phyloP scores from a whole-genome alignment of 2,329 filamentous ascomycete genomes.

The Ophiostoma novo-ulmi region DNA sequence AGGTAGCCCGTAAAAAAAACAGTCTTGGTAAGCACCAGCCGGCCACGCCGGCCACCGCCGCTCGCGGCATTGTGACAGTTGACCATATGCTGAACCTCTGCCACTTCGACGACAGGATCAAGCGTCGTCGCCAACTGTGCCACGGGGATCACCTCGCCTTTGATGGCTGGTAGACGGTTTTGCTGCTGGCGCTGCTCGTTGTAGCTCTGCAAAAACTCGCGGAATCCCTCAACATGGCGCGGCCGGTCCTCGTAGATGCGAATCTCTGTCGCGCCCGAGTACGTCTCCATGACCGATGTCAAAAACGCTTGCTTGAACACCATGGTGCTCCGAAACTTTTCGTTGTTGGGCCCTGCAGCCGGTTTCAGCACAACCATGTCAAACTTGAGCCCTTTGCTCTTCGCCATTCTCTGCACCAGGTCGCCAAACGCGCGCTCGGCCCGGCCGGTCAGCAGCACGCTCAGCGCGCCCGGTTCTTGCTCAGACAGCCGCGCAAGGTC shows the following conservation, averaged over 20 bases:
- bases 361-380: slow-evolving; percentile 88
- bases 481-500: slow-evolving; percentile 76
- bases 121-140: slow-evolving; percentile 67
- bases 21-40: slow-evolving; percentile 72
- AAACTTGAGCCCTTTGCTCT: slow-evolving; percentile 74
- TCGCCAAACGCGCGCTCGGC: slow-evolving; percentile 71
- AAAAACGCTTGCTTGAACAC: slow-evolving; percentile 87
- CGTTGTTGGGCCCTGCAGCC: slow-evolving; percentile 69
- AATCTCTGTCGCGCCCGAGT: slow-evolving; percentile 75
- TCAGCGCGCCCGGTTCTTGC: slow-evolving; percentile 77
- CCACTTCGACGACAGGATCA: slow-evolving; percentile 72
- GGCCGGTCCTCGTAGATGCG: slow-evolving; percentile 65
- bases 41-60: slow-evolving; percentile 35
- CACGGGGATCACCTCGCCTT: slow-evolving; percentile 80
- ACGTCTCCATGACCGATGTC: slow-evolving; percentile 76
- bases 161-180: slow-evolving; percentile 54
- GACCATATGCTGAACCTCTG: slow-evolving; percentile 82
- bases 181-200: slow-evolving; percentile 46
- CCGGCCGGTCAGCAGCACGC: slow-evolving; percentile 81
- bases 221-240: slow-evolving; percentile 72
- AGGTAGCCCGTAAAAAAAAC: slow-evolving; percentile 93
- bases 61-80: slow-evolving; percentile 70
- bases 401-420: slow-evolving; percentile 74
- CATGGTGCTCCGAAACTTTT: slow-evolving; percentile 79
- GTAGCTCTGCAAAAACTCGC: slow-evolving; percentile 74